phyloP scores from a whole-genome alignment of 306 rosid genomes.

The Quercus variabilis region DNA sequence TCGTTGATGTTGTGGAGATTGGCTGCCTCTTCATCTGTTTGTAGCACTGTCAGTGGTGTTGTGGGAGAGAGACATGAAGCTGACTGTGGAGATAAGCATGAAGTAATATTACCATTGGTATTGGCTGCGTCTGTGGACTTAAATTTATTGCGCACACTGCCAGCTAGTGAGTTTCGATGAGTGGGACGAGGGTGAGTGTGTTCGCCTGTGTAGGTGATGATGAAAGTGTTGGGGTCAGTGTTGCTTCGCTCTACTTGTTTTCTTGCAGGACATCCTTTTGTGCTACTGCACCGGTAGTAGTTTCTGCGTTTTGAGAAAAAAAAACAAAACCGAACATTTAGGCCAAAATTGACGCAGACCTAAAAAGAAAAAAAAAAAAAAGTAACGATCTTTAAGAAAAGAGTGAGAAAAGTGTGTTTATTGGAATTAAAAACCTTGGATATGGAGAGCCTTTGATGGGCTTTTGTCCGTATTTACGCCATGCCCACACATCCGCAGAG shows the following conservation, averaged over 20 bases:
- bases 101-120: neutral
- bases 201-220: slow-evolving; percentile 67
- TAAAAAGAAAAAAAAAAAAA: neutral
- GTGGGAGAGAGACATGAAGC: slow-evolving; percentile 14
- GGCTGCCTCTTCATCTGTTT: slow-evolving; percentile 13
- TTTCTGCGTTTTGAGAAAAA: slow-evolving; percentile 31
- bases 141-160: slow-evolving; percentile 43
- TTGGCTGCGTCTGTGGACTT: neutral
- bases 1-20: neutral
- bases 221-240: slow-evolving; percentile 39
- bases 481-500: slow-evolving; percentile 72
- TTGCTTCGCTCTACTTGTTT: slow-evolving; percentile 75
- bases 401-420: neutral
- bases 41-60: slow-evolving; percentile 11
- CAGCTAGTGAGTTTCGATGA: slow-evolving; percentile 70
- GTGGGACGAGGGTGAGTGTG: slow-evolving; percentile 68
- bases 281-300: slow-evolving; percentile 78
- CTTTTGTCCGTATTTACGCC: slow-evolving; percentile 85
- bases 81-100: slow-evolving; percentile 19
- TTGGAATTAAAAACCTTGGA: slow-evolving; percentile 51
- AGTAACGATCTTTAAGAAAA: neutral
- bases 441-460: slow-evolving; percentile 80
- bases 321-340: too few relatives aligned
- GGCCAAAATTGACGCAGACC: slow-evolving; percentile 6
- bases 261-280: slow-evolving; percentile 66